Percentiles rank a stretch among this genome's conserved stretches.
phyloP scores from a whole-genome alignment of 371 early-diverging fungal species.

The Haplosporangium sp. region DNA sequence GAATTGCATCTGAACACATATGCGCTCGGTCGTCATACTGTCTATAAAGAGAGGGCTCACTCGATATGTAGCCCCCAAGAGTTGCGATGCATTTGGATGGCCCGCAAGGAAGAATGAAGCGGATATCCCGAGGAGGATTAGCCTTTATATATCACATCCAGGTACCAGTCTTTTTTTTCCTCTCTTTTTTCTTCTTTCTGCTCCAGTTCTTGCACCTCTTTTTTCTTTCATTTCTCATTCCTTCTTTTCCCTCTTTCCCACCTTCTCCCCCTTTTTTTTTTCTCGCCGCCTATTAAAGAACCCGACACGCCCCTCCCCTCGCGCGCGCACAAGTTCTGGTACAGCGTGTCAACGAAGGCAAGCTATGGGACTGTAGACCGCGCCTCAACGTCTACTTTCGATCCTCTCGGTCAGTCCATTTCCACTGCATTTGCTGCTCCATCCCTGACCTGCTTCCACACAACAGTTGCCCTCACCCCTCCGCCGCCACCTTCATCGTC shows the following conservation, averaged over 20 bases:
- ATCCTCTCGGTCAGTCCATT: neutral
- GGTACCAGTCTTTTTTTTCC: neutral
- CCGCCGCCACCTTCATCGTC: neutral
- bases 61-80: neutral
- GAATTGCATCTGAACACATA: neutral
- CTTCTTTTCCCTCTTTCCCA: neutral
- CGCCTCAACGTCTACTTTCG: neutral
- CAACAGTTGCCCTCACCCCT: too few species aligned
- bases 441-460: neutral
- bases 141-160: neutral
- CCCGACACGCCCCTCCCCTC: neutral
- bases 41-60: neutral
- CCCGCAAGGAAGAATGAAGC: constrained; percentile 5
- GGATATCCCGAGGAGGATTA: constrained; percentile 21
- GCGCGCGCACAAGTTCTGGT: neutral
- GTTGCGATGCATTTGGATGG: neutral
- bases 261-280: neutral
- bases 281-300: neutral
- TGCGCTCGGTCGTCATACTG: neutral
- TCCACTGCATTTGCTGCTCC: neutral
- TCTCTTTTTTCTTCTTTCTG: neutral
- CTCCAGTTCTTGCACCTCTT: too few species aligned
- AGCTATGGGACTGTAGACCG: constrained; percentile 2
- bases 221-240: neutral
- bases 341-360: neutral